Evolutionary conservation across 352 stramenopile species (phyloP).

Genomic region (Globisporangium cylindrosporum): DNA sequence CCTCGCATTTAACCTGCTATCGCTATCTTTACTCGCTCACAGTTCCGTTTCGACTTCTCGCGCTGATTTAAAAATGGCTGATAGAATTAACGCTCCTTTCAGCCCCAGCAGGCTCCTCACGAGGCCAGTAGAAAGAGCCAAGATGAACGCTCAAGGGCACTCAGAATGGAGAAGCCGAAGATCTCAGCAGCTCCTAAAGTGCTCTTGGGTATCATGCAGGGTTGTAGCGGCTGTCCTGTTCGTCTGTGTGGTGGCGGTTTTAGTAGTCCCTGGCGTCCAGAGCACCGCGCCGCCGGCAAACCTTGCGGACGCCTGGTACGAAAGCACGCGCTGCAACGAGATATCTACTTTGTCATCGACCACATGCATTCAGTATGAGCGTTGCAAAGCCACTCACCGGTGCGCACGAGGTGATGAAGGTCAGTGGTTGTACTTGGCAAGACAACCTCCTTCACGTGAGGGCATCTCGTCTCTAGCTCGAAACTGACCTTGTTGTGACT

Average conservation of each 20-base stretch:
- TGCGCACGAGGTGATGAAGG: constrained; percentile 88
- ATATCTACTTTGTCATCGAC: constrained; percentile 22
- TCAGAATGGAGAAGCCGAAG: not conserved
- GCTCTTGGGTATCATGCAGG: not conserved
- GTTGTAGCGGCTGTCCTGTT: not conserved
- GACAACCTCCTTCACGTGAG: too few species aligned
- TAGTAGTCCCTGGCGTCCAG: not conserved
- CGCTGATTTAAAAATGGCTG: not conserved
- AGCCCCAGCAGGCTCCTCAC: too few species aligned
- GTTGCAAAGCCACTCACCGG: constrained; percentile 93
- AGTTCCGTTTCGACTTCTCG: not conserved
- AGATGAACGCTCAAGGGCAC: not conserved
- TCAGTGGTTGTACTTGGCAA: constrained; percentile 14
- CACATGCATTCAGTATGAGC: constrained; percentile 79
- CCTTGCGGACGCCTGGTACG: constrained; percentile 52
- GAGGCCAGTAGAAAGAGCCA: not conserved
- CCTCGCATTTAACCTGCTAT: not conserved
- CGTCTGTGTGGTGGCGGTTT: not conserved
- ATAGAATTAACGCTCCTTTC: not conserved
- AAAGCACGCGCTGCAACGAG: constrained; percentile 59
- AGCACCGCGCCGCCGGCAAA: not conserved
- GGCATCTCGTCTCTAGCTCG: not conserved
- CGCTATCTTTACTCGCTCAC: not conserved
- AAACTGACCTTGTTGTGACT: not conserved
- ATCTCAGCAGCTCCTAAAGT: not conserved